These are phyloP conservation scores for Petunia hybrid DNA, from an alignment of 305 asterid genomes.

Conservation along the genomic window DNA sequence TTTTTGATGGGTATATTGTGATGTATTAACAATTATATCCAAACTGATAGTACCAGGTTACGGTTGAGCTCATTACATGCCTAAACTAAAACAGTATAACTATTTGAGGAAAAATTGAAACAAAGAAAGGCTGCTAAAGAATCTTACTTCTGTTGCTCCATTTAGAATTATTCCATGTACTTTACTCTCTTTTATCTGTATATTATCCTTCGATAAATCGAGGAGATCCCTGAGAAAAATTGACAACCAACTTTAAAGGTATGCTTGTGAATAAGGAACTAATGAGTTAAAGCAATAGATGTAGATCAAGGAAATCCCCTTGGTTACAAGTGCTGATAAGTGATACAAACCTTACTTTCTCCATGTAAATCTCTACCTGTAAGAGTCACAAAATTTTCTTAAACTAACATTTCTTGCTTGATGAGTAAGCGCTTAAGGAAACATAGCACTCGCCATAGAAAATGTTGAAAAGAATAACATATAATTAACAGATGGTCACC, in stretches of 20 bases:
- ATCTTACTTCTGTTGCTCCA: constrained; percentile 78
- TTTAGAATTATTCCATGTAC: constrained; percentile 69
- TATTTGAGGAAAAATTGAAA: constrained; percentile 24
- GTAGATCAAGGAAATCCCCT: constrained; percentile 6
- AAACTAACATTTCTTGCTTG: constrained; percentile 6
- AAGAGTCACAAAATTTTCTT: constrained; percentile 37
- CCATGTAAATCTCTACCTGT: constrained; percentile 93
- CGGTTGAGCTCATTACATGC: background rate
- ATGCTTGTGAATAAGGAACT: background rate
- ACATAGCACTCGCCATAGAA: constrained; percentile 1
- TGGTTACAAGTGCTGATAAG: constrained; percentile 1
- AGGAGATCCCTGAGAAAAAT: constrained; percentile 74
- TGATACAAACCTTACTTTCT: constrained; percentile 80
- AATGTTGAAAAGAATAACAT: constrained; percentile 9
- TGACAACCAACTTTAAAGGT: constrained; percentile 1
- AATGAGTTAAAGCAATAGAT: background rate
- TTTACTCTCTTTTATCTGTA: constrained; percentile 74
- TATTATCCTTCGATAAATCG: constrained; percentile 80
- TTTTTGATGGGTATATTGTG: background rate
- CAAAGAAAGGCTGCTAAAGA: constrained; percentile 12
- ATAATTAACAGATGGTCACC: constrained; percentile 48
- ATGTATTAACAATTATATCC: background rate
- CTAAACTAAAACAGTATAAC: background rate
- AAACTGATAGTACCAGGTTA: background rate
- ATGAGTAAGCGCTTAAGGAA: background rate